Evolutionary conservation across 371 early-diverging fungal species (phyloP), one percentile per base, ranked within the genome.

Genomic region (Mortierella sp.): DNA sequence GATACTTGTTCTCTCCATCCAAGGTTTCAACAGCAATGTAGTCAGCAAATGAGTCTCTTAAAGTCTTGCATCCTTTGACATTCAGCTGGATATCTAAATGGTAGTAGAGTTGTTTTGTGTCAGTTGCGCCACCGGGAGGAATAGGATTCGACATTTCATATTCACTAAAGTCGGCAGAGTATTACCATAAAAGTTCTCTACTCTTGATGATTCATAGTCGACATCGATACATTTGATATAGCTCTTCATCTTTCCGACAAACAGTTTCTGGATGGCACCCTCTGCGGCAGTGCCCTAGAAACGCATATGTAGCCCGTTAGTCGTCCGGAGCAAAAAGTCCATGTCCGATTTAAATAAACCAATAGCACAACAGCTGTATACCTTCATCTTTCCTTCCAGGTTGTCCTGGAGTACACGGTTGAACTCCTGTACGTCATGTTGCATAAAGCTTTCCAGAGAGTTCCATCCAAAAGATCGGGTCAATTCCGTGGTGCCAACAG

Each of bases 381-480:
- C 92, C 90, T 96, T 95, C 98, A 98, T 98, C 84, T 96, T 97
- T 55, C 87, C 91, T 86, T 98, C 98, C 57, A 99, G 85, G 81
- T 95, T 96, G 83, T 99, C 98, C 86, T 97, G 97, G 62, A 99
- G 85, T 8, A 98, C 97, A 58, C 99, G 90, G 86, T 97, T 97
- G 78, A 99, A 97, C 83, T 98, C 98, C 80, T 98, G 98, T 16
- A 99, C 96, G 84, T 99, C 99, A 83, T 98, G 98, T 86, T 99
- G 98, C 92, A 93, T 93, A 79, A 98, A 99, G 9, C 97, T 92
- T 52, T 98, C 98, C 63, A 92, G 68, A 1, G 97, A 92, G 84
- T 97, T 95, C 99, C 99, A 99, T 8, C 99, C 99, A 90, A 99
- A 99, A 1, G 96, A 96, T 78, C 92, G 92, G 5, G 99, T 99